phyloP scores from a whole-genome alignment of 2,329 filamentous ascomycete genomes.

The Hansfordia pulvinata region DNA sequence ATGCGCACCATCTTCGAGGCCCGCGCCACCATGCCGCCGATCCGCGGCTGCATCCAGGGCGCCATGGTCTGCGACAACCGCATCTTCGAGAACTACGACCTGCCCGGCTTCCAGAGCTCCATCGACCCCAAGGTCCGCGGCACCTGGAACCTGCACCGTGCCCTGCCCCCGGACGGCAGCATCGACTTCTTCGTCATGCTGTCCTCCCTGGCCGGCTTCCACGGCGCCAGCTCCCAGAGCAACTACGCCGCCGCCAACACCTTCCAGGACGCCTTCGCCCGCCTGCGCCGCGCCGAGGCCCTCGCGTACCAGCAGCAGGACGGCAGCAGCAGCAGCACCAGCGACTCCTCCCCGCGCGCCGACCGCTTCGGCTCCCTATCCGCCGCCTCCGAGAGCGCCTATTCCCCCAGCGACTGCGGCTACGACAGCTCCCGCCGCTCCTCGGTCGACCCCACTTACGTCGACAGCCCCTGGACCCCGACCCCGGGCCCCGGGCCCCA shows the following conservation, averaged over 20 bases:
- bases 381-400: too few relatives aligned
- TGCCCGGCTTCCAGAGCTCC: conserved; percentile 1
- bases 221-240: conserved; percentile 19
- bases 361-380: too few relatives aligned
- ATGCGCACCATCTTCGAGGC: conserved; percentile 2
- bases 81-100: too few relatives aligned
- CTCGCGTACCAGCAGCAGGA: too few relatives aligned
- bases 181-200: conserved; percentile 25
- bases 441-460: too few relatives aligned
- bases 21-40: conserved; percentile 13
- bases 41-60: conserved; percentile 21
- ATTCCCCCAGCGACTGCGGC: too few relatives aligned
- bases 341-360: too few relatives aligned
- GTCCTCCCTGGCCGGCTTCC: conserved; percentile 21
- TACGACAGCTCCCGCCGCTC: too few relatives aligned
- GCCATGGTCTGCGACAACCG: too few relatives aligned
- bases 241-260: conserved; percentile 24
- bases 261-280: conserved; percentile 14
- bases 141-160: conserved; percentile 10
- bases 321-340: too few relatives aligned
- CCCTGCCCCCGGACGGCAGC: not conserved
- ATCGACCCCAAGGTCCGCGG: conserved; percentile 5
- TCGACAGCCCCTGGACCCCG: too few relatives aligned
- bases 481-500: too few relatives aligned
- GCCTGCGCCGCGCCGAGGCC: conserved; percentile 1